Percentiles rank a stretch among this genome's conserved stretches.
These are phyloP conservation scores for Groenewaldozyma tartarivorans DNA, from an alignment of 805 yeast genomes.

Conservation along the genomic window DNA sequence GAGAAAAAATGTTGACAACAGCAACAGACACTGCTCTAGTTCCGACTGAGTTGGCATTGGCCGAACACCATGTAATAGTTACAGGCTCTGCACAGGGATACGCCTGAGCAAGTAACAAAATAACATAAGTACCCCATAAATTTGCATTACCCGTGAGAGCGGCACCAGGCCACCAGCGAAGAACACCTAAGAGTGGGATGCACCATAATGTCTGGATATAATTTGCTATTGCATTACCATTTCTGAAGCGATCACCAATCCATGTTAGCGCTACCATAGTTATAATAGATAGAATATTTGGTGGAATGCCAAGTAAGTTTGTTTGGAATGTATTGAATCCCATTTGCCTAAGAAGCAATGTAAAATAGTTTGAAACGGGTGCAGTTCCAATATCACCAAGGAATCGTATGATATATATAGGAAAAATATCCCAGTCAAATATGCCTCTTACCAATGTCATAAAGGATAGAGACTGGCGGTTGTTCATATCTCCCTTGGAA, in stretches of 20 bases:
- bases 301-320: slow-evolving; percentile 37
- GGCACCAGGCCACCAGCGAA: slow-evolving; percentile 35
- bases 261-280: slow-evolving; percentile 21
- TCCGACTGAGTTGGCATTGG: slow-evolving; percentile 52
- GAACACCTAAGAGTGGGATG: slow-evolving; percentile 26
- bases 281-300: slow-evolving; percentile 11
- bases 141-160: slow-evolving; percentile 13
- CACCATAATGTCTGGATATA: slow-evolving; percentile 27
- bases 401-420: too few relatives aligned
- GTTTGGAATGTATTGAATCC: slow-evolving; percentile 46
- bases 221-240: slow-evolving; percentile 21
- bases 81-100: slow-evolving; percentile 39
- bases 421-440: slow-evolving; percentile 45
- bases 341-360: slow-evolving; percentile 37
- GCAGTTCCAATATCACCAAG: slow-evolving; percentile 31
- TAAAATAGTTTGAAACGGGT: slow-evolving; percentile 35
- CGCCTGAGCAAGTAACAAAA: slow-evolving; percentile 18
- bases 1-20: slow-evolving; percentile 53
- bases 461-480: slow-evolving; percentile 41
- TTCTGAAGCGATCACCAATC: slow-evolving; percentile 18
- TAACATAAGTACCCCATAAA: slow-evolving; percentile 35
- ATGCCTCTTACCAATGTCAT: slow-evolving; percentile 33
- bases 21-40: slow-evolving; percentile 56
- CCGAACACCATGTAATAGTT: slow-evolving; percentile 50
- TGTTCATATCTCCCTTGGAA: slow-evolving; percentile 53